These are phyloP conservation scores for Scedosporium dehoogii DNA, from an alignment of 2,329 filamentous ascomycete genomes.

Conservation along the genomic window DNA sequence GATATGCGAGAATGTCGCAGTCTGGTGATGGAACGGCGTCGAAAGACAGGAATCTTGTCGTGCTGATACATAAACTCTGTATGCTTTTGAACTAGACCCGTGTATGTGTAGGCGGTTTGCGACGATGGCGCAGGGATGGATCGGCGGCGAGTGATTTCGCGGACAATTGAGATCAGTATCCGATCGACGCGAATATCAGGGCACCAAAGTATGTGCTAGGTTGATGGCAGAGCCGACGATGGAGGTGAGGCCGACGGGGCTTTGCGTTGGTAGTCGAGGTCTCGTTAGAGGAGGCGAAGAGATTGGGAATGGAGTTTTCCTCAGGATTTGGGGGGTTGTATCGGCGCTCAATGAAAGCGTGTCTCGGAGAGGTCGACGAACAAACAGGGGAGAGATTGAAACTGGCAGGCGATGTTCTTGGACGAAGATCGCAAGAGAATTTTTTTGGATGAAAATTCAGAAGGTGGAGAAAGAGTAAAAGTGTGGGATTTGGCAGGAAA, in stretches of 20 bases:
- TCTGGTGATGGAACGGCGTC: slow-evolving; percentile 87
- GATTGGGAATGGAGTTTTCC: not conserved
- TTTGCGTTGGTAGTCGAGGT: no score
- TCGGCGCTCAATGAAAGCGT: not conserved
- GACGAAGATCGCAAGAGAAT: slow-evolving; percentile 1
- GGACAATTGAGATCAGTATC: no score
- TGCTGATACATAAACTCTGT: slow-evolving; percentile 96
- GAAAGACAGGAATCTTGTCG: slow-evolving; percentile 81
- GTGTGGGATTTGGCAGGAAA: not conserved
- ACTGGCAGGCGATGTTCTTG: not conserved
- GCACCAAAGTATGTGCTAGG: no score
- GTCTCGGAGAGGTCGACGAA: not conserved
- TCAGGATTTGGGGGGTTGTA: not conserved
- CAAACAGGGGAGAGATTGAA: not conserved
- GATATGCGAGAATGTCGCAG: slow-evolving; percentile 95
- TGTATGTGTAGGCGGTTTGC: not conserved
- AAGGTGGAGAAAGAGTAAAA: not conserved
- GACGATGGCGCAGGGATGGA: not conserved
- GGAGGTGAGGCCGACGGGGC: no score
- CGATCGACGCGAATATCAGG: no score
- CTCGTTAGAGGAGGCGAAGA: not conserved
- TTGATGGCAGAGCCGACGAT: no score
- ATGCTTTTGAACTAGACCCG: slow-evolving; percentile 22
- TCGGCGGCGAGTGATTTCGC: not conserved
- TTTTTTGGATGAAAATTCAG: not conserved